Evolutionary conservation across 2,329 filamentous ascomycete genomes (phyloP).

Genomic region (Pseudofabraea citricarpa): DNA sequence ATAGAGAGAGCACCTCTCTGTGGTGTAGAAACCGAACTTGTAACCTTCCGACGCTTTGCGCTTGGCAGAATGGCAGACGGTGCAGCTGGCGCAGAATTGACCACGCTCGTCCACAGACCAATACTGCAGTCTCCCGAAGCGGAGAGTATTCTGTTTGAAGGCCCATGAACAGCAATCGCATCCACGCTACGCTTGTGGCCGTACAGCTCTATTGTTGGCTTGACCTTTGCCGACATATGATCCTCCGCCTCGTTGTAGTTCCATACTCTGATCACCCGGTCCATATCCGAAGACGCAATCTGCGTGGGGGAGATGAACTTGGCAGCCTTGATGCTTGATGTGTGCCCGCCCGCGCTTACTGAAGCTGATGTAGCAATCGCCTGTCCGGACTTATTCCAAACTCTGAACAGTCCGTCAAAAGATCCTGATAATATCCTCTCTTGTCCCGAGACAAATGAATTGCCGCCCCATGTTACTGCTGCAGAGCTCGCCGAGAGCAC

Average conservation of each 20-base stretch:
- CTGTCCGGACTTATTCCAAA: constrained; percentile 89
- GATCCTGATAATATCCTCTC: constrained; percentile 84
- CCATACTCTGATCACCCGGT: constrained; percentile 85
- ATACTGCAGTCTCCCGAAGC: constrained; percentile 79
- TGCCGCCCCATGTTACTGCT: constrained; percentile 52
- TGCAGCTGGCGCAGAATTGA: constrained; percentile 69
- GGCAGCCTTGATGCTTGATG: constrained; percentile 72
- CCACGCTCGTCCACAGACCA: constrained; percentile 84
- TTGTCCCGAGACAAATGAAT: constrained; percentile 46
- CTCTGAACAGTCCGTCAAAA: constrained; percentile 81
- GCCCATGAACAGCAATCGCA: constrained; percentile 66
- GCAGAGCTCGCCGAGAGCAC: constrained; percentile 65
- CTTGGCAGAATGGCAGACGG: constrained; percentile 62
- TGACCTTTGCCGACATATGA: constrained; percentile 51
- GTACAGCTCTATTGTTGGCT: constrained; percentile 75
- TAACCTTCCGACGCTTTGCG: constrained; percentile 72
- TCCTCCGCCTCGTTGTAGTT: constrained; percentile 69
- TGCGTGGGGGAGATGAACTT: constrained; percentile 76
- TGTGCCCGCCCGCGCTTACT: constrained; percentile 66
- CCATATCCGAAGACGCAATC: constrained; percentile 77
- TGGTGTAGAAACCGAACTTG: constrained; percentile 41
- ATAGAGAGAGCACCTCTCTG: constrained; percentile 77
- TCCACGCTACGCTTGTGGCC: constrained; percentile 75
- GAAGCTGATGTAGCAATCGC: constrained; percentile 72
- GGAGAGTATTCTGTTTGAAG: constrained; percentile 75